Conservation (phyloP, 257 asterid species). For the Solanum dulcamara region DNA sequence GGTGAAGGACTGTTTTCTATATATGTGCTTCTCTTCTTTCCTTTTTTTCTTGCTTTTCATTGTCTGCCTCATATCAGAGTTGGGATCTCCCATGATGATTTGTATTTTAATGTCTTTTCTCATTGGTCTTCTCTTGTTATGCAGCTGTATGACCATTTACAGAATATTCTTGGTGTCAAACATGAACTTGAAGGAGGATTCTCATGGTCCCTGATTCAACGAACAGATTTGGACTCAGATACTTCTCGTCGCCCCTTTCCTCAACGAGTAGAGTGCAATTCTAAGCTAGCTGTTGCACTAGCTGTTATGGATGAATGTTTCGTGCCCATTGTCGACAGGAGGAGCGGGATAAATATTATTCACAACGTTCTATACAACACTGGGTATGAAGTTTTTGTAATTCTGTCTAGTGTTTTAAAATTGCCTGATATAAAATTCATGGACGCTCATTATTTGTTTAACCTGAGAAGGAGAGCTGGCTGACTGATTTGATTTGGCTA, state of each 20-base stretch:
- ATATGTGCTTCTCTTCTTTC: background rate
- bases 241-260: slow-evolving; percentile 1
- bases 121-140: background rate
- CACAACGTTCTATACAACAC: slow-evolving; percentile 7
- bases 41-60: background rate
- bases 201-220: slow-evolving; percentile 38
- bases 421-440: background rate
- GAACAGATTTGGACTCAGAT: slow-evolving; percentile 57
- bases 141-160: slow-evolving; percentile 68
- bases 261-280: slow-evolving; percentile 31
- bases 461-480: background rate
- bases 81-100: background rate
- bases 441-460: background rate
- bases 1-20: background rate
- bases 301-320: slow-evolving; percentile 95
- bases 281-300: slow-evolving; percentile 84
- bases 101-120: background rate
- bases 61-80: background rate
- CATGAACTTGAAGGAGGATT: slow-evolving; percentile 14
- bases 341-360: slow-evolving; percentile 75
- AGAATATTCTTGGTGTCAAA: slow-evolving; percentile 75
- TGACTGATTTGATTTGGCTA: background rate
- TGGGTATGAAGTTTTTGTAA: slow-evolving; percentile 3
- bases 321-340: slow-evolving; percentile 76
- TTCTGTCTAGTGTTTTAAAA: background rate